These are phyloP conservation scores for Uncinocarpus reesii DNA, from an alignment of 2,329 filamentous ascomycete species.

Conservation along the genomic window DNA sequence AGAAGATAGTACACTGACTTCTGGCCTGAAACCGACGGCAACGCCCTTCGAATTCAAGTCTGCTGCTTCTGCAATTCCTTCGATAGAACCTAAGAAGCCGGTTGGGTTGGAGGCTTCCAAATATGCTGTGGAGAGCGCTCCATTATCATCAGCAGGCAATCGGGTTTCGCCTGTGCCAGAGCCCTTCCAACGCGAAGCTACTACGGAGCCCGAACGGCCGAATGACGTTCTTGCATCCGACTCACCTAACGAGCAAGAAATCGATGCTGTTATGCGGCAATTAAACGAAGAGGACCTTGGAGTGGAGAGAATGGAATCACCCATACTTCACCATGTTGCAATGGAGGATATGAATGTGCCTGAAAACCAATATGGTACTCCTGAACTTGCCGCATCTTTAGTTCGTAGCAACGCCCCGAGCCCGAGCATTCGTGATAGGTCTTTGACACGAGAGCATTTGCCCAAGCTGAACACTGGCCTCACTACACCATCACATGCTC, in stretches of 20 bases:
- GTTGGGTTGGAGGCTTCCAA: conserved; percentile 29
- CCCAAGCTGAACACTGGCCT: conserved; percentile 30
- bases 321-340: conserved; percentile 17
- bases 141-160: conserved; percentile 15
- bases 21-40: conserved; percentile 33
- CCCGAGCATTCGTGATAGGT: conserved; percentile 53
- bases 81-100: conserved; percentile 13
- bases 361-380: conserved; percentile 6
- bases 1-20: conserved; percentile 8
- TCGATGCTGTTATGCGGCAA: conserved; percentile 85
- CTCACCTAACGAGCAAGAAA: conserved; percentile 51
- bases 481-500: conserved; percentile 33
- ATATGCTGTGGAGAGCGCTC: conserved; percentile 26
- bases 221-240: conserved; percentile 23
- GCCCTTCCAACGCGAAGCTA: conserved; percentile 7
- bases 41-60: conserved; percentile 53
- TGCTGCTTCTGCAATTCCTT: conserved; percentile 19
- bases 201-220: conserved; percentile 12
- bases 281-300: conserved; percentile 65
- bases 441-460: conserved; percentile 38
- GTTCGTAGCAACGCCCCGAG: conserved; percentile 60
- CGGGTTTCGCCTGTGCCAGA: conserved; percentile 14
- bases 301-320: conserved; percentile 50
- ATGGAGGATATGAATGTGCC: conserved; percentile 7
- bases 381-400: conserved; percentile 26